phyloP scores from a whole-genome alignment of 2,329 filamentous ascomycete species.

The Lachnellula occidentalis region DNA sequence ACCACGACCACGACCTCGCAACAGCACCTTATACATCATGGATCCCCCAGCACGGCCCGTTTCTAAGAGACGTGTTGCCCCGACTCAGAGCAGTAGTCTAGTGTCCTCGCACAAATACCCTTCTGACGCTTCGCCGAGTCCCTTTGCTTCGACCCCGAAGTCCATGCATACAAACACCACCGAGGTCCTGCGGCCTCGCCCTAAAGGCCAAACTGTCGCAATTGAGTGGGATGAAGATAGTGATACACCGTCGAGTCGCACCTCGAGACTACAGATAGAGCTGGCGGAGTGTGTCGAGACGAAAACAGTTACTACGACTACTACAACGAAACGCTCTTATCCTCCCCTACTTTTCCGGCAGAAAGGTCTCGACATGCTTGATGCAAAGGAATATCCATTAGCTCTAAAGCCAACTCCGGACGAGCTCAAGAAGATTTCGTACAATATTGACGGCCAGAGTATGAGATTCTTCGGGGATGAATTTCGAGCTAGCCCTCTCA shows the following conservation, averaged over 20 bases:
- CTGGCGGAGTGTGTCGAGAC: conserved; percentile 62
- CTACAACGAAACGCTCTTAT: conserved; percentile 78
- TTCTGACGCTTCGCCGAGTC: conserved; percentile 25
- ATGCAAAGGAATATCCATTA: conserved; percentile 85
- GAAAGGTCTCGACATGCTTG: conserved; percentile 58
- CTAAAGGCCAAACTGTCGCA: conserved; percentile 24
- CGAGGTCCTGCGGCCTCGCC: conserved; percentile 18
- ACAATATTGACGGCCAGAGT: conserved; percentile 57
- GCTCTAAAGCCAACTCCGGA: conserved; percentile 77
- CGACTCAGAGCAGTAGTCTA: conserved; percentile 12
- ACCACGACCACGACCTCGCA: conserved; percentile 3
- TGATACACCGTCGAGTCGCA: conserved; percentile 19
- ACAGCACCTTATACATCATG: conserved; percentile 17
- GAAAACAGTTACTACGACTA: conserved; percentile 81
- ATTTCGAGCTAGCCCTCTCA: not conserved
- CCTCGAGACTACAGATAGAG: conserved; percentile 39
- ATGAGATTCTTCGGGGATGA: conserved; percentile 7
- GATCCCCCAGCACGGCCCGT: conserved; percentile 22
- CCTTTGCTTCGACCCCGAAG: conserved; percentile 21
- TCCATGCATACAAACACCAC: conserved; percentile 12
- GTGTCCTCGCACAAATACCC: conserved; percentile 10
- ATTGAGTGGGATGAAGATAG: conserved; percentile 26
- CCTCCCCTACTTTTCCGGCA: conserved; percentile 79
- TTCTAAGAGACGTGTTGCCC: conserved; percentile 18
- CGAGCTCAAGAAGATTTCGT: conserved; percentile 70